Evolutionary conservation across 2,329 filamentous ascomycete genomes (phyloP).

Genomic region (Helotiales sp.): DNA sequence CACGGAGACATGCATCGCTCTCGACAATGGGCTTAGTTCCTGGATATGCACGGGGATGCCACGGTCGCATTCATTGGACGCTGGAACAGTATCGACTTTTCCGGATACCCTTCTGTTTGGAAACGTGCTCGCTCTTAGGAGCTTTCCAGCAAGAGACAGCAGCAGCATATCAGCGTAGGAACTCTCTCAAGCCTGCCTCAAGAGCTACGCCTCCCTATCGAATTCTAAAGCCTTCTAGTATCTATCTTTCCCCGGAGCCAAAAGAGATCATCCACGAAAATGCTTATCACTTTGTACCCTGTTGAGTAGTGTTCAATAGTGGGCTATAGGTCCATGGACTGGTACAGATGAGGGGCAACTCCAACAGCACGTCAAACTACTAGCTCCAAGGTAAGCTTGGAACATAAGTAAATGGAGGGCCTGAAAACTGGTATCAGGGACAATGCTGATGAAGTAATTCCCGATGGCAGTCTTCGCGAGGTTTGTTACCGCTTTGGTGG

Average conservation of each 20-base stretch:
- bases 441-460: slow-evolving; percentile 5
- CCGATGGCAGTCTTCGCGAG: slow-evolving; percentile 17
- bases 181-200: background rate
- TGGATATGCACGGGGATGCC: slow-evolving; percentile 13
- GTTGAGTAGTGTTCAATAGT: slow-evolving; percentile 4
- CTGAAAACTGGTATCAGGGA: background rate
- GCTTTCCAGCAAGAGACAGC: background rate
- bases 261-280: background rate
- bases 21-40: background rate
- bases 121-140: background rate
- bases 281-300: background rate
- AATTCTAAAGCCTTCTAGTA: no score
- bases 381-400: background rate
- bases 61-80: slow-evolving; percentile 9
- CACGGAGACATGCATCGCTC: background rate
- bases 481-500: slow-evolving; percentile 13
- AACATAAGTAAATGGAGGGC: background rate
- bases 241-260: no score
- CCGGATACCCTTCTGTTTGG: background rate
- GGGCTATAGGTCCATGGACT: slow-evolving; percentile 1
- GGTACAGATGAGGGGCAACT: background rate
- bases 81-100: background rate
- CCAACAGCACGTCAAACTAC: background rate
- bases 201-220: no score
- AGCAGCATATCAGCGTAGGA: background rate